Percentiles rank a stretch among this genome's conserved stretches.
phyloP scores from a whole-genome alignment of 495 filamentous ascomycete genomes.

The Hypomontagnella submonticulosa region DNA sequence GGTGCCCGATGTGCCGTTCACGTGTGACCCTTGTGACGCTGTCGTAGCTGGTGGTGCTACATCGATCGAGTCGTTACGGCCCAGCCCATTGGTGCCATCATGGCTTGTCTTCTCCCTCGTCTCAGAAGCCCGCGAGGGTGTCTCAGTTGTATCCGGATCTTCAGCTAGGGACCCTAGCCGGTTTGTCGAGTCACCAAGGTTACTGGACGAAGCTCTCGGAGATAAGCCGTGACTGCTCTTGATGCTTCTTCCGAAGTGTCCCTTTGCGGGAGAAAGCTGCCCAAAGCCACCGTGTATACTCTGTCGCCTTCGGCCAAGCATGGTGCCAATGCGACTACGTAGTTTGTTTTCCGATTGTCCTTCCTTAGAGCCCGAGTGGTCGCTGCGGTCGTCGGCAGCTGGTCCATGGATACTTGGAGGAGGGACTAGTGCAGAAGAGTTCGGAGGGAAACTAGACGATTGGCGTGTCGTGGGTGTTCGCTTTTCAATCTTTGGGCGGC shows the following conservation, averaged over 20 bases:
- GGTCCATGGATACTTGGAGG: conserved; percentile 40
- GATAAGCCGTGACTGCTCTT: conserved; percentile 63
- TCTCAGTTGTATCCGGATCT: conserved; percentile 51
- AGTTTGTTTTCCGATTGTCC: conserved; percentile 62
- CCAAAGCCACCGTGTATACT: conserved; percentile 66
- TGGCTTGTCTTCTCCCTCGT: conserved; percentile 51
- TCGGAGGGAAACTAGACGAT: conserved; percentile 52
- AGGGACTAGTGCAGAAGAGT: conserved; percentile 42
- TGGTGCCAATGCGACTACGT: conserved; percentile 81
- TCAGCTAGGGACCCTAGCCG: conserved; percentile 63
- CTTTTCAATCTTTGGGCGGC: conserved; percentile 61
- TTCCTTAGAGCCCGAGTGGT: conserved; percentile 66
- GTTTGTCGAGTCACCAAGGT: conserved; percentile 63
- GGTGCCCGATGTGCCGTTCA: conserved; percentile 53
- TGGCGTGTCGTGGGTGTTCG: conserved; percentile 54
- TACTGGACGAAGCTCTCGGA: conserved; percentile 64
- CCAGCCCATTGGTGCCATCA: conserved; percentile 58
- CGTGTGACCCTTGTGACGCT: conserved; percentile 46
- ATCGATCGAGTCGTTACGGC: conserved; percentile 46
- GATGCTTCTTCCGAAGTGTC: conserved; percentile 63
- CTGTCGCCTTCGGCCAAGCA: conserved; percentile 74
- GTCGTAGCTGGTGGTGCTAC: conserved; percentile 34
- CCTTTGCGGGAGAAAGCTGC: conserved; percentile 56
- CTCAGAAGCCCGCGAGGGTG: conserved; percentile 45
- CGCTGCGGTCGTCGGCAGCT: conserved; percentile 67